Percentiles rank a stretch among this genome's conserved stretches.
Evolutionary conservation across 495 filamentous ascomycete species (phyloP).

Genomic region (Choiromyces venosus): DNA sequence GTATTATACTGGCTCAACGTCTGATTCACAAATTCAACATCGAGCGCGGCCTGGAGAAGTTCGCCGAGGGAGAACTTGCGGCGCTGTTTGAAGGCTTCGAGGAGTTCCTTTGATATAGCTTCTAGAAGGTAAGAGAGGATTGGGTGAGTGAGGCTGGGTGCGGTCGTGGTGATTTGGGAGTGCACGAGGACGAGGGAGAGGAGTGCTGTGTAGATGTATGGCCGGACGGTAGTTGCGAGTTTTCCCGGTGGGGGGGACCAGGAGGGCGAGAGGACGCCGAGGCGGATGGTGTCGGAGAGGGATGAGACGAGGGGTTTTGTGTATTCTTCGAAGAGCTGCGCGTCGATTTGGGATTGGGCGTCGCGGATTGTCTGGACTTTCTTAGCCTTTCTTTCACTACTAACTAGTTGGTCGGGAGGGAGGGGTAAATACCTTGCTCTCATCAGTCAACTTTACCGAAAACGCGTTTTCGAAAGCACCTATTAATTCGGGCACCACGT

Average conservation of each 20-base stretch:
- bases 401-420: not conserved
- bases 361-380: slow-evolving; percentile 62
- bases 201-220: slow-evolving; percentile 83
- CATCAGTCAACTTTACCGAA: slow-evolving; percentile 83
- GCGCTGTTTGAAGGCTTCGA: slow-evolving; percentile 64
- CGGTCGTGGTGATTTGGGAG: slow-evolving; percentile 82
- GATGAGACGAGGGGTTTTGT: slow-evolving; percentile 63
- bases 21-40: slow-evolving; percentile 94
- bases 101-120: slow-evolving; percentile 62
- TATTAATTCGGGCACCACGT: slow-evolving; percentile 75
- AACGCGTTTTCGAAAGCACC: slow-evolving; percentile 83
- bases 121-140: slow-evolving; percentile 78
- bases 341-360: slow-evolving; percentile 81
- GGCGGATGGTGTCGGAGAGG: slow-evolving; percentile 59
- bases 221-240: slow-evolving; percentile 67
- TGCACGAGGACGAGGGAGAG: slow-evolving; percentile 80
- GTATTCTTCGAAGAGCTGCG: slow-evolving; percentile 83
- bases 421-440: slow-evolving; percentile 54
- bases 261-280: slow-evolving; percentile 61
- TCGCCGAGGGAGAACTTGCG: slow-evolving; percentile 65
- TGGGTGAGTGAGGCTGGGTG: slow-evolving; percentile 58
- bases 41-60: slow-evolving; percentile 92
- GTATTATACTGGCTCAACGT: slow-evolving; percentile 82
- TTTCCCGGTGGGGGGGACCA: slow-evolving; percentile 60
- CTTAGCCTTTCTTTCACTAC: not conserved